Percentiles rank a stretch among this genome's conserved stretches.
Conservation (phyloP, 257 asterid species). For the Ophiorrhiza pumila region DNA sequence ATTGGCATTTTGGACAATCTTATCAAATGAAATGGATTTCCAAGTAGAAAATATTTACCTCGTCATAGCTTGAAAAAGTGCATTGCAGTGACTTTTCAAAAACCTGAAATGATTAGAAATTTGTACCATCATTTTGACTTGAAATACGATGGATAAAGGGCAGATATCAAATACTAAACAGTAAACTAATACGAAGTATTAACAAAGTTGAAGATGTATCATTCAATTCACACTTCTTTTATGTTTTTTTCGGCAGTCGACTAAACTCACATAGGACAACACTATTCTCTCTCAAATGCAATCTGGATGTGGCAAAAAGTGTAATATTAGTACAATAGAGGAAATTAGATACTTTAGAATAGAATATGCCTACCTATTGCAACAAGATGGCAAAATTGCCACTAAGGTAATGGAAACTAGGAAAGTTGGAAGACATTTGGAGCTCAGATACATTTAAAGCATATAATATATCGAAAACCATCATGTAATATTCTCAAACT, state of each 20-base stretch:
- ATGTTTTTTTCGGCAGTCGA: not conserved
- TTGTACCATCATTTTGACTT: slow-evolving; percentile 2
- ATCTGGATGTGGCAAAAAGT: not conserved
- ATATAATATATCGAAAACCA: not conserved
- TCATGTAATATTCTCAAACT: not conserved
- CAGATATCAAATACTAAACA: slow-evolving; percentile 10
- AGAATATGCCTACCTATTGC: not conserved
- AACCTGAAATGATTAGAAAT: slow-evolving; percentile 47
- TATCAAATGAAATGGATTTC: not conserved
- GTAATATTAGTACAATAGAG: not conserved
- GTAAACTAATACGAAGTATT: slow-evolving; percentile 2
- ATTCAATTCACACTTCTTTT: not conserved
- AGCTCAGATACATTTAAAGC: not conserved
- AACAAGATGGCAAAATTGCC: not conserved
- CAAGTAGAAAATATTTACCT: slow-evolving; percentile 44
- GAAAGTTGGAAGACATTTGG: not conserved
- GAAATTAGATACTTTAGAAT: not conserved
- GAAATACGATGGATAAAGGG: slow-evolving; percentile 13
- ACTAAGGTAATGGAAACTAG: not conserved
- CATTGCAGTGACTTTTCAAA: slow-evolving; percentile 78
- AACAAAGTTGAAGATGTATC: not conserved
- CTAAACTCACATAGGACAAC: not conserved
- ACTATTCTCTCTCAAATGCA: not conserved
- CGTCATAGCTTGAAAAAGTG: slow-evolving; percentile 74
- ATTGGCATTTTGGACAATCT: not conserved